These are phyloP conservation scores for Candida fluviatilis DNA, from an alignment of 805 yeast species.

Conservation along the genomic window DNA sequence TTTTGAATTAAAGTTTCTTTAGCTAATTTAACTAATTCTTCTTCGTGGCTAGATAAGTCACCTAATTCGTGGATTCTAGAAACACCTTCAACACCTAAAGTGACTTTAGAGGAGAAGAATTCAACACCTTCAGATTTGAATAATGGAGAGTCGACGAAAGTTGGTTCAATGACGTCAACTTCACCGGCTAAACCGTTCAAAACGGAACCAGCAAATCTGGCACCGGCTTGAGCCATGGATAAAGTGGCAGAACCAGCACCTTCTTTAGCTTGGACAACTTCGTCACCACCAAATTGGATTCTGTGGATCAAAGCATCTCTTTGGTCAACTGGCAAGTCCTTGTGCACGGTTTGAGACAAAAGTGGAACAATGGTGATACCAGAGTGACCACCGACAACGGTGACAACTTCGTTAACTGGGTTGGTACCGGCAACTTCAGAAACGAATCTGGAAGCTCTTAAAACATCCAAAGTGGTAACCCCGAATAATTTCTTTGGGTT, in stretches of 20 bases:
- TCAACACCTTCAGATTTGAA: constrained; percentile 87
- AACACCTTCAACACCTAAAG: constrained; percentile 90
- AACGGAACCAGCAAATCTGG: constrained; percentile 64
- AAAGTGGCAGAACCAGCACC: constrained; percentile 94
- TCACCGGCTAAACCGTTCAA: constrained; percentile 63
- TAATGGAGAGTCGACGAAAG: constrained; percentile 78
- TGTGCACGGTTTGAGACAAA: constrained; percentile 78
- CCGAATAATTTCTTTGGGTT: constrained; percentile 91
- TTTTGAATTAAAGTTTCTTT: constrained; percentile 87
- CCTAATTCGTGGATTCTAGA: constrained; percentile 78
- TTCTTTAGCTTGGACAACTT: constrained; percentile 88
- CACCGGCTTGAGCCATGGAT: constrained; percentile 93
- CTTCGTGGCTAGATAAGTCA: constrained; percentile 69
- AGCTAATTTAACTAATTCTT: constrained; percentile 75
- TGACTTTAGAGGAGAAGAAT: constrained; percentile 93
- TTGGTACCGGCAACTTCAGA: constrained; percentile 63
- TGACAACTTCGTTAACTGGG: constrained; percentile 73
- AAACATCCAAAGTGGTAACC: constrained; percentile 90
- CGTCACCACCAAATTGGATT: constrained; percentile 96
- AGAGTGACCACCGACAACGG: constrained; percentile 96
- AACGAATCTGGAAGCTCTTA: constrained; percentile 85
- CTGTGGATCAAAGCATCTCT: constrained; percentile 65
- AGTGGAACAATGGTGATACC: constrained; percentile 95
- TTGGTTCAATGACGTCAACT: constrained; percentile 59
- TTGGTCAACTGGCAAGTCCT: constrained; percentile 39